A percentile compares a stretch with the other conserved stretches of the same genome.
Conservation (phyloP, 345 rosid genomes). For the Hirschfeldia incana region DNA sequence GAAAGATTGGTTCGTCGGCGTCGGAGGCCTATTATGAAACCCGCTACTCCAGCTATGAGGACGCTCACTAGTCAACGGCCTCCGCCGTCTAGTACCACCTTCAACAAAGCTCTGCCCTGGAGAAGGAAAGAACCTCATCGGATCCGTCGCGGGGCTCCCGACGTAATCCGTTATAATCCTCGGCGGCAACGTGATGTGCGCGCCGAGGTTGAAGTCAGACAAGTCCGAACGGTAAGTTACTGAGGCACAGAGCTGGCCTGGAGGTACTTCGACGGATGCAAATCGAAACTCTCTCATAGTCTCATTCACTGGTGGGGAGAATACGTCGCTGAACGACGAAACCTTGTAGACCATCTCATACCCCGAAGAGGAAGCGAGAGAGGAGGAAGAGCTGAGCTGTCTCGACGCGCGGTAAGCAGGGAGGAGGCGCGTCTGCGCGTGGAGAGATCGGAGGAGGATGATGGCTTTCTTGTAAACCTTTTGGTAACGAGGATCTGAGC, state of each 20-base stretch:
- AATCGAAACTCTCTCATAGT: slow-evolving; percentile 63
- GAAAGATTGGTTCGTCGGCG: slow-evolving; percentile 48
- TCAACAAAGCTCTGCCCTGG: slow-evolving; percentile 49
- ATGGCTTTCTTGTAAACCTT: slow-evolving; percentile 83
- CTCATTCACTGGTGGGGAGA: slow-evolving; percentile 61
- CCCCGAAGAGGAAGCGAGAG: slow-evolving; percentile 51
- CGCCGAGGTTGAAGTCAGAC: slow-evolving; percentile 69
- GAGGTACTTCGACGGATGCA: slow-evolving; percentile 73
- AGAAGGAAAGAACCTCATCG: slow-evolving; percentile 76
- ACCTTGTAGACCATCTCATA: slow-evolving; percentile 75
- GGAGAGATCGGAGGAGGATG: slow-evolving; percentile 68
- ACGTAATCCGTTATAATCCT: slow-evolving; percentile 81
- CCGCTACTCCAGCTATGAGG: slow-evolving; percentile 98
- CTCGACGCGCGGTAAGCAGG: slow-evolving; percentile 75
- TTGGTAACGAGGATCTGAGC: slow-evolving; percentile 56
- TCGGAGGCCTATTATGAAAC: slow-evolving; percentile 53
- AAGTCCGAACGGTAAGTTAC: slow-evolving; percentile 66
- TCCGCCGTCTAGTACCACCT: slow-evolving; percentile 56
- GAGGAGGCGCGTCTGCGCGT: slow-evolving; percentile 72
- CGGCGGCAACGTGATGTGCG: slow-evolving; percentile 62
- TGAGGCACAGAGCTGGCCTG: slow-evolving; percentile 65
- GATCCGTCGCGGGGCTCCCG: slow-evolving; percentile 82
- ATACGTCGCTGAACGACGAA: slow-evolving; percentile 68
- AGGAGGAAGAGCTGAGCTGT: slow-evolving; percentile 65
- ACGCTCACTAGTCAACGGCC: slow-evolving; percentile 52